Conservation (phyloP, 1,284 basidiomycete genomes). For the Trametes polyzona region DNA sequence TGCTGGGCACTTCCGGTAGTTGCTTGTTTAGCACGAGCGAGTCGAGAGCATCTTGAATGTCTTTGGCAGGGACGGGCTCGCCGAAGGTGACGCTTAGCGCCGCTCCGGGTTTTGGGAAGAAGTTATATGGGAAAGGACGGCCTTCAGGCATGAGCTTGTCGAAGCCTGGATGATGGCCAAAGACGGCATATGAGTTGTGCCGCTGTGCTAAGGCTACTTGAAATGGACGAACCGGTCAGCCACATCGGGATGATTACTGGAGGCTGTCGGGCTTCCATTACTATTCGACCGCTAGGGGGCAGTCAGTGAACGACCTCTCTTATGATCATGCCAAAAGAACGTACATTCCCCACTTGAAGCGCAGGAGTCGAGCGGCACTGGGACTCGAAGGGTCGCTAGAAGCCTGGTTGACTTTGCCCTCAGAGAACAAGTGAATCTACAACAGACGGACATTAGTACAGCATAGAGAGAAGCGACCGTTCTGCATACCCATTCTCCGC, state of each 20-base stretch:
- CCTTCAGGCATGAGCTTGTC: slow-evolving; percentile 90
- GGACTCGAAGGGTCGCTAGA: slow-evolving; percentile 41
- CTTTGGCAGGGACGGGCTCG: slow-evolving; percentile 54
- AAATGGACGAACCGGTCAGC: slow-evolving; percentile 66
- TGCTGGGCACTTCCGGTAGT: slow-evolving; percentile 19
- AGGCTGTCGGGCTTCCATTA: slow-evolving; percentile 75
- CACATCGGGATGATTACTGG: slow-evolving; percentile 95
- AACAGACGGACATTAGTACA: background rate
- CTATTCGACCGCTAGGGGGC: slow-evolving; percentile 69
- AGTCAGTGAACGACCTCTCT: background rate
- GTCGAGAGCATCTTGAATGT: slow-evolving; percentile 41
- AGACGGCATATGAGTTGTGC: background rate
- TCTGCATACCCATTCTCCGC: slow-evolving; percentile 78
- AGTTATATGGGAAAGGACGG: slow-evolving; percentile 72
- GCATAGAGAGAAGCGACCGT: too few relatives aligned
- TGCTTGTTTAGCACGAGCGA: slow-evolving; percentile 13
- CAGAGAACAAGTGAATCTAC: slow-evolving; percentile 92
- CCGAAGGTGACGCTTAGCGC: slow-evolving; percentile 77
- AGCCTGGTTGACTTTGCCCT: slow-evolving; percentile 90
- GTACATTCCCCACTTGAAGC: slow-evolving; percentile 98
- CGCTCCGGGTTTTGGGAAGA: slow-evolving; percentile 64
- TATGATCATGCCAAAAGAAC: slow-evolving; percentile 38
- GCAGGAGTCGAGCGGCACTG: slow-evolving; percentile 55
- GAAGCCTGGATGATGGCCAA: slow-evolving; percentile 74
- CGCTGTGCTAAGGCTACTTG: background rate